Base-by-base conservation (phyloP, 208 protist genomes). In the Acanthamoeba sp. region DNA sequence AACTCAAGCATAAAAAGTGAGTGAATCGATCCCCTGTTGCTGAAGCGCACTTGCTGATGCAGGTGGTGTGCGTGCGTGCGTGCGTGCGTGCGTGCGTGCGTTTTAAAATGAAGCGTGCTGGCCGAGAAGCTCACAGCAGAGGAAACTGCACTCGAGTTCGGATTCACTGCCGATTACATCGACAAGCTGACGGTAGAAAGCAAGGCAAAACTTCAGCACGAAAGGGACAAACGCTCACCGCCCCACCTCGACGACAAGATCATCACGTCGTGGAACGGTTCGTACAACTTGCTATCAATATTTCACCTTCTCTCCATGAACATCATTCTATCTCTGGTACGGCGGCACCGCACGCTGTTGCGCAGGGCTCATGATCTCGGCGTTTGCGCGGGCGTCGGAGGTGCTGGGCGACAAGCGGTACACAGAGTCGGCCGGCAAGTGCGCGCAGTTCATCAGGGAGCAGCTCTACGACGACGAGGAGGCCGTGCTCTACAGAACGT, bases 181-280 rank as follows among this genome's bases (percentile, higher is more conserved):
- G 93, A 91, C 36, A 40, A 59, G 18, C 69, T 62, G 20, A 32
- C 94, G 10, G 36, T 95, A 3, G 38, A 80, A 0, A 93, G 95
- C 59, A 91, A 91, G 52, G 16, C 59, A 20, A 59, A 32, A 29
- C 84, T 91, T 6, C 14, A 69, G 24, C 27, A 71, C 27, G 84
- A 91, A 64, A 29, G 52, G 27, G 62, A 94, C 45, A 89, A 93
- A 10, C 76, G 94, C 64, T 29, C 89, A 24, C 71, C 64, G 48
- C 95, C 95, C 24, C 88, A 94, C 42, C 64, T 96, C 22, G 95
- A 96, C 73, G 93, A 96, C 42, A 96, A 96, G 59, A 84, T 96
- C 34, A 96, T 96, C 24, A 95, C 94, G 18, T 34, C 95, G 3
- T 96, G 95, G 95, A 96, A 96, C 88, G 95, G 76, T 73, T 59